Evolutionary conservation across 2,329 filamentous ascomycete species (phyloP).

Genomic region (Colletotrichum spaethianum): DNA sequence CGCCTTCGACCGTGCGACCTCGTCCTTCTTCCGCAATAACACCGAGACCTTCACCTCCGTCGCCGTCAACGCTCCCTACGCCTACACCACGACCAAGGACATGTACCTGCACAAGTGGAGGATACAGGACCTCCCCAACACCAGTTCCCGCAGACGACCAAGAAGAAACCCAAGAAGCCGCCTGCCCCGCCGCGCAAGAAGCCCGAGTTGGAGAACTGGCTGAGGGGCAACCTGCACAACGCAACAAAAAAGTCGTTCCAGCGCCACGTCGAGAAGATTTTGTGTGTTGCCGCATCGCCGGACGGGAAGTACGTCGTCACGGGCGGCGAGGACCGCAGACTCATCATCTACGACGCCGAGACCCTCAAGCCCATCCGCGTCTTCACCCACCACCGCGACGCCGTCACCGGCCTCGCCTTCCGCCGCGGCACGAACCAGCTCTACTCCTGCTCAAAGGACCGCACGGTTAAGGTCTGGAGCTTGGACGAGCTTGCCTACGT

Average conservation of each 20-base stretch:
- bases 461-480: constrained; percentile 96
- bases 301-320: constrained; percentile 94
- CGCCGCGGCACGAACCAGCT: constrained; percentile 90
- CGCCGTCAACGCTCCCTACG: constrained; percentile 82
- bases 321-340: constrained; percentile 84
- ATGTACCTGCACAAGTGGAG: constrained; percentile 90
- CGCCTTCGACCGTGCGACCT: constrained; percentile 75
- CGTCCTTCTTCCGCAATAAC: constrained; percentile 84
- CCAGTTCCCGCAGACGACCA: constrained; percentile 72
- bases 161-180: constrained; percentile 68
- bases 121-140: constrained; percentile 75
- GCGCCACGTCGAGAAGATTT: constrained; percentile 84
- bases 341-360: constrained; percentile 90
- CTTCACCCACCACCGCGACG: constrained; percentile 92
- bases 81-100: constrained; percentile 92
- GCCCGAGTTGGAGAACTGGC: constrained; percentile 74
- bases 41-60: constrained; percentile 84
- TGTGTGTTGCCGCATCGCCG: constrained; percentile 87
- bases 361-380: constrained; percentile 84
- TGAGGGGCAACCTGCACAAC: constrained; percentile 73
- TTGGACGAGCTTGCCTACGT: constrained; percentile 93
- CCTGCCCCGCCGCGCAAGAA: constrained; percentile 71
- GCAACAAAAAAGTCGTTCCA: constrained; percentile 76
- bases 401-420: constrained; percentile 88
- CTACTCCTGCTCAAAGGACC: constrained; percentile 91